Percentiles rank a stretch among this genome's conserved stretches.
These are phyloP conservation scores for Paradendryphiella salina DNA, from an alignment of 2,329 filamentous ascomycete genomes.

Conservation along the genomic window DNA sequence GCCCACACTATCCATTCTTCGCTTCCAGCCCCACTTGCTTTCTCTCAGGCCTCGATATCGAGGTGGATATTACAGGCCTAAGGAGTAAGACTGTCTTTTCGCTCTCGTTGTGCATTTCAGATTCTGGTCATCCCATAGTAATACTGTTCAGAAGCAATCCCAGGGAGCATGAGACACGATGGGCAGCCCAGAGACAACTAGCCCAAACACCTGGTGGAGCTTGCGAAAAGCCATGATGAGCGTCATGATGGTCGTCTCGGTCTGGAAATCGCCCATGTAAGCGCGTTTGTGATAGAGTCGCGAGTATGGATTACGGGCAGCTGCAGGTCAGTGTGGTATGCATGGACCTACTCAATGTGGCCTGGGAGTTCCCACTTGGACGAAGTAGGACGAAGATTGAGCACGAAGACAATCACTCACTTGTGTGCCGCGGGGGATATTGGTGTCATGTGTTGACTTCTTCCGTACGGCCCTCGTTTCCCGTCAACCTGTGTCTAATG, in stretches of 20 bases:
- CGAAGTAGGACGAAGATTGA: not conserved
- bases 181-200: not conserved
- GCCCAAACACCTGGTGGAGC: not conserved
- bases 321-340: not conserved
- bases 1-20: not conserved
- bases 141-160: too few species aligned
- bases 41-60: not conserved
- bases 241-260: not conserved
- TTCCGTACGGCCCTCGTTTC: not conserved
- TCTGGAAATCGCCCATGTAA: not conserved
- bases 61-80: too few species aligned
- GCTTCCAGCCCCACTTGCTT: not conserved
- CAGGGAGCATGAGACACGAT: not conserved
- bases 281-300: not conserved
- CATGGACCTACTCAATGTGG: not conserved
- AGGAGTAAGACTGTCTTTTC: not conserved
- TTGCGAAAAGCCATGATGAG: not conserved
- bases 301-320: not conserved
- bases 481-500: not conserved
- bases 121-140: too few species aligned
- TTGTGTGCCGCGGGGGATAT: not conserved
- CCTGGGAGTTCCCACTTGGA: not conserved
- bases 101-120: not conserved
- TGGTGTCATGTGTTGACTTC: not conserved
- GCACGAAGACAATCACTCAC: not conserved